Base-by-base conservation (phyloP, 805 yeast species). In the Wickerhamia fluorescens region DNA sequence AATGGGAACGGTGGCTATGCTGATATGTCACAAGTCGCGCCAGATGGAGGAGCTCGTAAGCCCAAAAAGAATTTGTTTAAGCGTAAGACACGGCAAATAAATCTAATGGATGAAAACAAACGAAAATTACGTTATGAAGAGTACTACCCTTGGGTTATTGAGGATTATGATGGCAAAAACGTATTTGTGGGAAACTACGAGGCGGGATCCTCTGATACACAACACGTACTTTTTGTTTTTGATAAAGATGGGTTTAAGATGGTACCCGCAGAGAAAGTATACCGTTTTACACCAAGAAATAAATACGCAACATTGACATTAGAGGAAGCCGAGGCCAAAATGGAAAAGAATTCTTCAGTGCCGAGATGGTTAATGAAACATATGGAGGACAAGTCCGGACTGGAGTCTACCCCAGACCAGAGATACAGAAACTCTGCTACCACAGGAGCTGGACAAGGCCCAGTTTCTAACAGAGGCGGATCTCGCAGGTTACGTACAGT, bases 301-400 rank as follows among this genome's bases (percentile, higher is more conserved):
- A 84, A 80, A 52, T 89, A 86, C 51, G 92, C 95, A 2, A 89
- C 97, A 0, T 71, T 92, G 52, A 84, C 97, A 0, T 66, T 87
- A 32, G 98, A 92, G 44, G 97, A 92, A 59, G 97, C 97, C 1
- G 98, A 92, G 60, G 87, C 84, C 20, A 75, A 86, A 48, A 84
- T 92, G 95, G 87, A 78, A 40, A 80, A 81, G 53, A 78, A 75
- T 40, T 64, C 71, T 30, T 65, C 75, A 3, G 83, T 84, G 11
- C 94, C 95, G 23, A 74, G 97, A 56, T 92, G 97, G 97, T 66
- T 89, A 38, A 92, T 89, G 97, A 81, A 76, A 49, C 92, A 85
- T 49, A 69, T 87, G 72, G 81, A 75, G 30, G 68, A 63, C 29
- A 75, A 74, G 34, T 71, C 73, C 33, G 76, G 70, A 37, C 35